A percentile compares a stretch with the other conserved stretches of the same genome.
phyloP scores from a whole-genome alignment of 2,329 filamentous ascomycete species.

The Penicillium sp. region DNA sequence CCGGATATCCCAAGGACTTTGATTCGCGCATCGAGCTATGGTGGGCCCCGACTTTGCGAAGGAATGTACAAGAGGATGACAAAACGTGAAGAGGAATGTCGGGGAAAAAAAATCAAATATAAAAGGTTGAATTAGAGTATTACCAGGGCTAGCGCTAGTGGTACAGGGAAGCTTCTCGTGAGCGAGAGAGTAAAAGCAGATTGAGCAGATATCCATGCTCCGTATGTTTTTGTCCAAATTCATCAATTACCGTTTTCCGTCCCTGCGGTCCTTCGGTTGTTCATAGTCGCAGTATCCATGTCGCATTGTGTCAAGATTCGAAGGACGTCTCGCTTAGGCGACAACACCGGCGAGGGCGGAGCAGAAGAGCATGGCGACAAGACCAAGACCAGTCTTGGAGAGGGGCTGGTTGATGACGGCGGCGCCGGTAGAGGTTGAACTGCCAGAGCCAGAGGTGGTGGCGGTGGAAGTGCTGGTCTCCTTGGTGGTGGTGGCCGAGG shows the following conservation, averaged over 20 bases:
- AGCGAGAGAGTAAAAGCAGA: not conserved
- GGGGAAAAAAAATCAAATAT: not conserved
- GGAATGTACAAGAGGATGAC: too few species aligned
- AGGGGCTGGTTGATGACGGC: slow-evolving; percentile 25
- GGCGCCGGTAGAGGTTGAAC: slow-evolving; percentile 23
- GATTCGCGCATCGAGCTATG: slow-evolving; percentile 3
- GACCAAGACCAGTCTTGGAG: slow-evolving; percentile 35
- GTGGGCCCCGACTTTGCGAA: not conserved
- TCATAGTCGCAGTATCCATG: not conserved
- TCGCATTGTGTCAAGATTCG: not conserved
- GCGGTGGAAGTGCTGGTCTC: not conserved
- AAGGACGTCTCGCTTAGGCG: slow-evolving; percentile 26
- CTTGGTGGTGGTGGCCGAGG: slow-evolving; percentile 21
- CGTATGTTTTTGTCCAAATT: not conserved
- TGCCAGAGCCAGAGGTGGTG: slow-evolving; percentile 17
- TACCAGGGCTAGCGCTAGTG: slow-evolving; percentile 3
- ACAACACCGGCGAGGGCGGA: slow-evolving; percentile 34
- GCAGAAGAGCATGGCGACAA: slow-evolving; percentile 37
- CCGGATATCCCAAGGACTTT: not conserved
- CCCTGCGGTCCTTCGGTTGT: slow-evolving; percentile 1
- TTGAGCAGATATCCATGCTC: not conserved
- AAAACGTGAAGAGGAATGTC: not conserved
- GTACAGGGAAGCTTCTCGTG: slow-evolving; percentile 4
- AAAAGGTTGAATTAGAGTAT: not conserved
- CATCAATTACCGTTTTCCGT: slow-evolving; percentile 1